A percentile compares a stretch with the other conserved stretches of the same genome.
Conservation (phyloP, 2,329 filamentous ascomycete genomes). For the Alternaria gaisen region DNA sequence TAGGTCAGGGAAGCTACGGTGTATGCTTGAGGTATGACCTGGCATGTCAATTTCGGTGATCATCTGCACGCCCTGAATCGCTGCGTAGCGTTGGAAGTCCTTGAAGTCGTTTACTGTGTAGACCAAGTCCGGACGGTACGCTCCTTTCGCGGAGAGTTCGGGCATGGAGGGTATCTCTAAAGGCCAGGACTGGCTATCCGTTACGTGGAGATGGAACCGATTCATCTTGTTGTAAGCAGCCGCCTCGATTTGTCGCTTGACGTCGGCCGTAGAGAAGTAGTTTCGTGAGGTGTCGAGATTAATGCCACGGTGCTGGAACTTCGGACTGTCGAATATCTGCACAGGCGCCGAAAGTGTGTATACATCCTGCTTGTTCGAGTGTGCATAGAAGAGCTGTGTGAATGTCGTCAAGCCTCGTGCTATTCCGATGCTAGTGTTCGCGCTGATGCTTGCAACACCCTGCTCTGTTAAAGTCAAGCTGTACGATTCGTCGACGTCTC, state of each 20-base stretch:
- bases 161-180: constrained; percentile 80
- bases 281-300: constrained; percentile 80
- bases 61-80: constrained; percentile 73
- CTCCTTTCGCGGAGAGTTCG: constrained; percentile 74
- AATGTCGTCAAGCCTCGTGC: constrained; percentile 79
- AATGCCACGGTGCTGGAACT: constrained; percentile 79
- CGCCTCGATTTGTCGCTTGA: constrained; percentile 79
- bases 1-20: constrained; percentile 73
- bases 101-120: constrained; percentile 73
- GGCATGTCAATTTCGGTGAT: constrained; percentile 84
- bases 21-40: constrained; percentile 76
- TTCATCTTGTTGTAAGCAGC: constrained; percentile 85
- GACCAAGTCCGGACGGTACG: constrained; percentile 72
- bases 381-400: constrained; percentile 79
- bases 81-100: constrained; percentile 74
- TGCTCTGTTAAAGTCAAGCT: constrained; percentile 66
- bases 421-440: constrained; percentile 73
- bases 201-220: constrained; percentile 80
- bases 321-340: constrained; percentile 74
- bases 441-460: constrained; percentile 70
- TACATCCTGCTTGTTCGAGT: constrained; percentile 62
- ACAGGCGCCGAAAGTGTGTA: constrained; percentile 80
- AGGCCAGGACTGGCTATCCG: constrained; percentile 86
- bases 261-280: constrained; percentile 72
- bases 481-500: constrained; percentile 79